Percentiles rank a stretch among this genome's conserved stretches.
These are phyloP conservation scores for Orbilia blumenaviensis DNA, from an alignment of 2,329 filamentous ascomycete genomes.

Conservation along the genomic window DNA sequence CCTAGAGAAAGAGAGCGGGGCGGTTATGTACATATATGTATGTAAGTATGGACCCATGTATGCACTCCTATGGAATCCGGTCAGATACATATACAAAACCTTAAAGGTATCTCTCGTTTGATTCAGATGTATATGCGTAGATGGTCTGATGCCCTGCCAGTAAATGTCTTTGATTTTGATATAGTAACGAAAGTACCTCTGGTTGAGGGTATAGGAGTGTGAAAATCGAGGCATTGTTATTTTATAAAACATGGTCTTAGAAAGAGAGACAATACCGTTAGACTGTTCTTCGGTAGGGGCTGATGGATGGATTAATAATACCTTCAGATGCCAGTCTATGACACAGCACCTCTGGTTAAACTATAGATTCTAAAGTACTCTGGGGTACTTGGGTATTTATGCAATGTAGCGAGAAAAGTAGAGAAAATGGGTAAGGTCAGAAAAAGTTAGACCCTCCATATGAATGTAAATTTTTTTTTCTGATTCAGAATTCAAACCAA, in stretches of 20 bases:
- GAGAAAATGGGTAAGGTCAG: neutral
- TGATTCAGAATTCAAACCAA: neutral
- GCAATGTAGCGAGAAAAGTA: neutral
- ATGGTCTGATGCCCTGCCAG: neutral
- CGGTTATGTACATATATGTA: no score
- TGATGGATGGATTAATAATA: no score
- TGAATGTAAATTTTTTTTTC: neutral
- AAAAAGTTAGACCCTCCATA: neutral
- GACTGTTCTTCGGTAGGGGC: neutral
- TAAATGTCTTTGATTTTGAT: neutral
- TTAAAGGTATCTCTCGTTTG: neutral
- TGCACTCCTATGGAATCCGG: neutral
- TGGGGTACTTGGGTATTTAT: neutral
- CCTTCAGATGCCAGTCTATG: no score
- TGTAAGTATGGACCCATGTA: no score
- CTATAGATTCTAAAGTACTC: neutral
- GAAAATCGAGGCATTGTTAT: no score
- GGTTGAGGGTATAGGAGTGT: no score
- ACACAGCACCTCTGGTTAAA: no score
- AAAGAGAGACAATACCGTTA: neutral
- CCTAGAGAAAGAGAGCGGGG: no score
- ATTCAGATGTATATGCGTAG: constrained; percentile 1
- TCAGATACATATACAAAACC: neutral
- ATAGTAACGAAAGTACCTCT: neutral
- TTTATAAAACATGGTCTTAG: neutral